Evolutionary conservation across 345 rosid species (phyloP).

Genomic region (Melaleuca alternifolia): DNA sequence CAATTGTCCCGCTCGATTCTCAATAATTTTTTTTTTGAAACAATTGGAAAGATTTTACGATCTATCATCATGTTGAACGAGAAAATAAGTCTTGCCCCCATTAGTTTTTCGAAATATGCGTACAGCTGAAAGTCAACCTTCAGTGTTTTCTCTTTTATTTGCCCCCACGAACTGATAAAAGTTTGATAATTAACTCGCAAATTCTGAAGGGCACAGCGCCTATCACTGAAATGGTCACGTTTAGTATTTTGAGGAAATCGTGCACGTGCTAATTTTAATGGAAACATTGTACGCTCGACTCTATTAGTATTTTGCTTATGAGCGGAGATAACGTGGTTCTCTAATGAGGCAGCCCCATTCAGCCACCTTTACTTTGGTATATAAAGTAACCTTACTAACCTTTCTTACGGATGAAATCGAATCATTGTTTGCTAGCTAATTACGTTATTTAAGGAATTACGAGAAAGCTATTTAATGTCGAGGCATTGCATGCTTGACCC

Average conservation of each 20-base stretch:
- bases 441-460: background rate
- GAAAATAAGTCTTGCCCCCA: background rate
- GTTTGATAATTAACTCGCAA: background rate
- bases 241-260: background rate
- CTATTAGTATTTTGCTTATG: too few relatives aligned
- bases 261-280: too few relatives aligned
- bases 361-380: background rate
- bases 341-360: background rate
- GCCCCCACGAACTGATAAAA: background rate
- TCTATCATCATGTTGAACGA: background rate
- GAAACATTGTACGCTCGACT: too few relatives aligned
- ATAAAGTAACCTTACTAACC: background rate
- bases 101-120: background rate
- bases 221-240: background rate
- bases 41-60: background rate
- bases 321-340: too few relatives aligned
- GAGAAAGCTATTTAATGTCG: accelerated
- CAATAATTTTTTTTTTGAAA: background rate
- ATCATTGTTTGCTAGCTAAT: background rate
- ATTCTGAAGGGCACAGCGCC: background rate
- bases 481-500: background rate
- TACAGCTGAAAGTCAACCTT: background rate
- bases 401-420: background rate
- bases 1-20: background rate
- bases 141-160: background rate